Evolutionary conservation across 202 grass and related monocot species (phyloP), one percentile per base, ranked within the genome.

Genomic region (Schoenoplectus tabernaemontani): DNA sequence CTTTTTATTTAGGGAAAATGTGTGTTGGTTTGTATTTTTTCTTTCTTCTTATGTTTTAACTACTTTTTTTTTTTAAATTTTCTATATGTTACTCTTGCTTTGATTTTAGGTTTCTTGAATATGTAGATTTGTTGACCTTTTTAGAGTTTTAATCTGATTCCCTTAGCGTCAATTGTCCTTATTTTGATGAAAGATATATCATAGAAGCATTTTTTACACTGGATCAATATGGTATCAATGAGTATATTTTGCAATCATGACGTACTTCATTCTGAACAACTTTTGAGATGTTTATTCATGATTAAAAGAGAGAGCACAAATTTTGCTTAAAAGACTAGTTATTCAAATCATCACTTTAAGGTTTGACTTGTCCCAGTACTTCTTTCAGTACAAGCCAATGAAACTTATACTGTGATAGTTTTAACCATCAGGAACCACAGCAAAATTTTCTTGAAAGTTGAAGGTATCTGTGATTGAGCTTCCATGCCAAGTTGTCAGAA

Each of bases 21-120:
- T 17, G 24, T 72, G 23, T 50, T 30, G 24, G 32, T 23, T 0
- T 46, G 4, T 53, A 70, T n/a, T 9, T 30, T 66, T 66, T 8
- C 11, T 74, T 54, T 51, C 7, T 19, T 74, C n/a, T 71, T 71
- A 13, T 56, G 16, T 56, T 56, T 20, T 16, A 56, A 56, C 51
- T 16, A 5, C 6, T n/a, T 44, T 5, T 56, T 20, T 37, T 16
- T 77, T 67, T 10, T 9, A 9, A 5, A 83, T 53, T 56, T 61
- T 7, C 7, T 76, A 46, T 84, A 51, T 47, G 41, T 7, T 41
- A 59, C 26, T 33, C 76, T 44, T 38, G 22, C 78, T n/a, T 13
- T 74, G 82, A 56, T 20, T 63, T 75, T 17, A 22, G 58, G 57
- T 59, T 82, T 83, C 58, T 76, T 56, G 38, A 59, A 34, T 77